Evolutionary conservation across 495 filamentous ascomycete species (phyloP).

Genomic region (Aspergillus sclerotioniger): DNA sequence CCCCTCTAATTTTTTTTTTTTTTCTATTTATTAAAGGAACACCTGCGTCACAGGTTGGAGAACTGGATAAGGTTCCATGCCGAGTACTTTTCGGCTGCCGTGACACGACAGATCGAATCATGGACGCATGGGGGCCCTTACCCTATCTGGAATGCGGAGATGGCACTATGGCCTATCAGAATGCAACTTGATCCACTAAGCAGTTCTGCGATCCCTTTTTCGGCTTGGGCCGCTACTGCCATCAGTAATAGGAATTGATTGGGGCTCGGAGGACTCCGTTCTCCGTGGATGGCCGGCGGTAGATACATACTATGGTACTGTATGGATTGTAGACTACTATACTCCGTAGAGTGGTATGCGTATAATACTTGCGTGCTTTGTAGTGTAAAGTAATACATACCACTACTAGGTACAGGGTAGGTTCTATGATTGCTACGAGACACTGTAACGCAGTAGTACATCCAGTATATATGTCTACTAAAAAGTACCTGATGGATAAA

Average conservation of each 20-base stretch:
- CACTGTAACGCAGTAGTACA: too few species aligned
- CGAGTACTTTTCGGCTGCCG: neutral
- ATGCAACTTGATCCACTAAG: neutral
- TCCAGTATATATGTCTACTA: too few species aligned
- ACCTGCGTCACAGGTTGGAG: neutral
- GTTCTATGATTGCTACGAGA: too few species aligned
- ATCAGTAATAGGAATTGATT: neutral
- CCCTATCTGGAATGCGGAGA: neutral
- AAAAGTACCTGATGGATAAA: too few species aligned
- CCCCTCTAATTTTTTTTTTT: neutral
- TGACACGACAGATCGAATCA: neutral
- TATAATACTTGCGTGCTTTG: too few species aligned
- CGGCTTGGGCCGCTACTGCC: neutral
- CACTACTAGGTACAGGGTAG: too few species aligned
- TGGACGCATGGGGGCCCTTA: neutral
- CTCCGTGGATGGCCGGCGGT: neutral
- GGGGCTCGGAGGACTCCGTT: neutral
- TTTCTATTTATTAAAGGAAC: neutral
- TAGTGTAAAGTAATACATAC: too few species aligned
- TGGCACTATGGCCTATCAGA: neutral
- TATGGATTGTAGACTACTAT: too few species aligned
- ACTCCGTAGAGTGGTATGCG: too few species aligned
- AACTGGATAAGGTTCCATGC: constrained; percentile 3
- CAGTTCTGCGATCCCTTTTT: neutral
- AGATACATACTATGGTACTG: too few species aligned